Evolutionary conservation across 208 protist genomes (phyloP).

Genomic region (Angomonas deanei): DNA sequence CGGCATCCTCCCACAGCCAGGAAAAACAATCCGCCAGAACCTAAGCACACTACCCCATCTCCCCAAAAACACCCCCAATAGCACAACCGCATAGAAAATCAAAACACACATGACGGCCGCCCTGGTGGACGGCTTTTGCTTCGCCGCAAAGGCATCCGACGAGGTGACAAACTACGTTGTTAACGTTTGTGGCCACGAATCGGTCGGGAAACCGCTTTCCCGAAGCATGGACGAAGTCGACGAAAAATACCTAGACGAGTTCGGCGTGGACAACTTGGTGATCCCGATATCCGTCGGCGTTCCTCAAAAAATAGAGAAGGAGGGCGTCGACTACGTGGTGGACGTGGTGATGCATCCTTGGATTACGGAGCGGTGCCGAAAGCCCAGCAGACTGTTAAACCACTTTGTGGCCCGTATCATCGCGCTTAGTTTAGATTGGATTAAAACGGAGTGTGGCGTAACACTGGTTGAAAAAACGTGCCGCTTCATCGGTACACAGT

Average conservation of each 20-base stretch:
- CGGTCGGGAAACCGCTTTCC: conserved; percentile 57
- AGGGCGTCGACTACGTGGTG: conserved; percentile 13
- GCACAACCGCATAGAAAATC: no score
- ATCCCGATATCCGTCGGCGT: conserved; percentile 77
- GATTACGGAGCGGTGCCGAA: conserved; percentile 40
- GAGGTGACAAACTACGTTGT: conserved; percentile 47
- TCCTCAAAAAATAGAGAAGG: conserved; percentile 13
- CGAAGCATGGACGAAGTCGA: conserved; percentile 59
- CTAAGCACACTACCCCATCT: no score
- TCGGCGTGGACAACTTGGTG: conserved; percentile 82
- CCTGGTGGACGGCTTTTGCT: conserved; percentile 25
- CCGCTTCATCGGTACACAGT: conserved; percentile 27
- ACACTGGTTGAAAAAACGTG: conserved; percentile 33
- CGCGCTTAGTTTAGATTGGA: conserved; percentile 65
- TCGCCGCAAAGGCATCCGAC: conserved; percentile 31
- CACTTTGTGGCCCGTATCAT: conserved; percentile 62
- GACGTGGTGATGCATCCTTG: conserved; percentile 80
- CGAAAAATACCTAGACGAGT: conserved; percentile 59
- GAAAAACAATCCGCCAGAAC: no score
- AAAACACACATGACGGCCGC: conserved; percentile 9
- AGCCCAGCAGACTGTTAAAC: conserved; percentile 33
- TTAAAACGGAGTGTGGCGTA: conserved; percentile 67
- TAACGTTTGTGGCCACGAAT: conserved; percentile 76
- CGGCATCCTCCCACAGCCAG: no score
- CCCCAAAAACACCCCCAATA: no score